phyloP scores from a whole-genome alignment of 805 yeast genomes.

The Pichia membranifaciens region DNA sequence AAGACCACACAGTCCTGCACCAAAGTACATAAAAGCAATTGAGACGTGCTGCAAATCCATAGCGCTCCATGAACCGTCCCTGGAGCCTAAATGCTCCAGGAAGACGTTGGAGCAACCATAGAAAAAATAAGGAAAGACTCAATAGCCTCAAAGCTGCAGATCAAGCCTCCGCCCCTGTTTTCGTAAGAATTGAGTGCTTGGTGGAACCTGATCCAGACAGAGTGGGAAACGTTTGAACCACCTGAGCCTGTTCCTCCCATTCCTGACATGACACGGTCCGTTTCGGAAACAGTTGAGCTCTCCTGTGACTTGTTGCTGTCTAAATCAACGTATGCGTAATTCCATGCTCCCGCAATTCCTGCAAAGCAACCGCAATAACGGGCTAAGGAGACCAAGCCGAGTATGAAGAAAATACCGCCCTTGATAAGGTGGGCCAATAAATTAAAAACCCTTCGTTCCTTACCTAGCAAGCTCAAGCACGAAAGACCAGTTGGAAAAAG shows the following conservation, averaged over 20 bases:
- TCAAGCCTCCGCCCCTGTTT: slow-evolving; percentile 32
- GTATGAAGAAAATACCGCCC: slow-evolving; percentile 78
- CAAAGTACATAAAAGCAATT: slow-evolving; percentile 86
- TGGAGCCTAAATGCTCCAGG: slow-evolving; percentile 76
- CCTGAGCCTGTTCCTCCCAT: slow-evolving; percentile 8
- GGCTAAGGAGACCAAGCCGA: slow-evolving; percentile 77
- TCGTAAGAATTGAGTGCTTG: neutral
- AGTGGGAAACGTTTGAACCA: slow-evolving; percentile 4
- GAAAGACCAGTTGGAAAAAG: slow-evolving; percentile 56
- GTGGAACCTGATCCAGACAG: slow-evolving; percentile 5
- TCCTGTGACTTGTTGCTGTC: slow-evolving; percentile 4
- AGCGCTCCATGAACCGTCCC: slow-evolving; percentile 82
- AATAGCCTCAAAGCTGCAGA: slow-evolving; percentile 73
- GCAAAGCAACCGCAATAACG: slow-evolving; percentile 81
- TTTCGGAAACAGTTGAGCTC: neutral
- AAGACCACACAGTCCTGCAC: slow-evolving; percentile 89
- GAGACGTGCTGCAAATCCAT: slow-evolving; percentile 87
- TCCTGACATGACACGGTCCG: neutral
- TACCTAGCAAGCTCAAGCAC: slow-evolving; percentile 64
- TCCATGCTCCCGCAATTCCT: slow-evolving; percentile 89
- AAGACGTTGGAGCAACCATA: slow-evolving; percentile 89
- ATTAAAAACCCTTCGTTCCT: slow-evolving; percentile 64
- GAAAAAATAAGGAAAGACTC: slow-evolving; percentile 77
- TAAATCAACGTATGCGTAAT: slow-evolving; percentile 33
- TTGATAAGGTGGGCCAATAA: slow-evolving; percentile 92